phyloP scores from a whole-genome alignment of 495 filamentous ascomycete species.

The Aspergillus biplanus region DNA sequence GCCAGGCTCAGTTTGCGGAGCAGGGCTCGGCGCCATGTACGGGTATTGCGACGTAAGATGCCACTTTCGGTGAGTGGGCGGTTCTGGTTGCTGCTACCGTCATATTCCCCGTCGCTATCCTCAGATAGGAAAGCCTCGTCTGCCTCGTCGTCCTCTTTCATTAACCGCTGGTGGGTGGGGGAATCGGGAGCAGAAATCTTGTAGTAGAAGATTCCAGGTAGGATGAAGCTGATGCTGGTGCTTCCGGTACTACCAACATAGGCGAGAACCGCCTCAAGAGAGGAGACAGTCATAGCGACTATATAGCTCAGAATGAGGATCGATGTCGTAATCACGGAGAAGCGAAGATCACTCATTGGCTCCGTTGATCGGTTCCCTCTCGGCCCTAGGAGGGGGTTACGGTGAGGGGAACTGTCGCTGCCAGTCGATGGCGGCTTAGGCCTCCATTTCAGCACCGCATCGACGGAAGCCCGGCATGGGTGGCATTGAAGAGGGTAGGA shows the following conservation, averaged over 20 bases:
- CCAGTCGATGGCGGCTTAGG: constrained; percentile 52
- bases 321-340: constrained; percentile 83
- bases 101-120: constrained; percentile 50
- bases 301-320: constrained; percentile 85
- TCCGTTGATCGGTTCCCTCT: constrained; percentile 43
- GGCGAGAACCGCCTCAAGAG: constrained; percentile 85
- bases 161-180: constrained; percentile 75
- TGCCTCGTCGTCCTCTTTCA: constrained; percentile 86
- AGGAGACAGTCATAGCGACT: constrained; percentile 87
- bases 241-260: constrained; percentile 95
- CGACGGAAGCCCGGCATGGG: constrained; percentile 89
- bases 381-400: constrained; percentile 44
- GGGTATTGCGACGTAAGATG: constrained; percentile 53
- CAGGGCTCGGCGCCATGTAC: constrained; percentile 60
- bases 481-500: constrained; percentile 95
- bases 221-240: constrained; percentile 93
- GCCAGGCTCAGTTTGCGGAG: constrained; percentile 73
- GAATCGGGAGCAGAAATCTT: constrained; percentile 91
- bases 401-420: constrained; percentile 50
- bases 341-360: constrained; percentile 82
- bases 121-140: constrained; percentile 43
- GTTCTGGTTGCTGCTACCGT: constrained; percentile 39
- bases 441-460: constrained; percentile 91
- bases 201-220: constrained; percentile 96
- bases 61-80: constrained; percentile 47